Evolutionary conservation across 441 rosid species (phyloP).

Genomic region (Croton laevigatus): DNA sequence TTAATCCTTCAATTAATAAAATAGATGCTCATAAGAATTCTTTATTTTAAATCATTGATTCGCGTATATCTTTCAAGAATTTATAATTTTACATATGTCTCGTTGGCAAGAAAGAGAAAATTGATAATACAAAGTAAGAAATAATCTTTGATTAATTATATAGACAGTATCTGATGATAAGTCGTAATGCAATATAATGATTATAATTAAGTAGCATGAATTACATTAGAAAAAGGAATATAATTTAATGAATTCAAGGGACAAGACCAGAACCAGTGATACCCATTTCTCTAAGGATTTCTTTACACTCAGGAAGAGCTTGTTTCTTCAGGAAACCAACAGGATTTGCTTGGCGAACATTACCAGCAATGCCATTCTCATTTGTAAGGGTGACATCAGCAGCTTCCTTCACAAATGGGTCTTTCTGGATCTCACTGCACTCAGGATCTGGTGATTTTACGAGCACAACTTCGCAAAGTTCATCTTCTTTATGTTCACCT

Average conservation of each 20-base stretch:
- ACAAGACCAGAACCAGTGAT: slow-evolving; percentile 27
- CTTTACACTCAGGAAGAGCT: slow-evolving; percentile 17
- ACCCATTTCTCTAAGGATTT: slow-evolving; percentile 34
- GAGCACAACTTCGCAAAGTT: slow-evolving; percentile 15
- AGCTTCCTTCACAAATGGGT: not conserved
- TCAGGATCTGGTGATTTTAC: not conserved
- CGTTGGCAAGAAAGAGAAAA: too few species aligned
- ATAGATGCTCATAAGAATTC: too few species aligned
- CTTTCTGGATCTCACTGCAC: not conserved
- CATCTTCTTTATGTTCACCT: slow-evolving; percentile 44
- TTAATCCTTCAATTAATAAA: too few species aligned
- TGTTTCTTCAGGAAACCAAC: slow-evolving; percentile 33
- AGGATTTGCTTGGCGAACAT: slow-evolving; percentile 28
- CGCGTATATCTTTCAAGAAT: too few species aligned
- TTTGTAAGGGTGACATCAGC: slow-evolving; percentile 35
- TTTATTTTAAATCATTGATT: too few species aligned
- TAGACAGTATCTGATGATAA: too few species aligned
- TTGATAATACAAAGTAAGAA: too few species aligned
- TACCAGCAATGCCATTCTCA: slow-evolving; percentile 23
- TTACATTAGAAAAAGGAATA: slow-evolving; percentile 30
- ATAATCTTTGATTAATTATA: too few species aligned
- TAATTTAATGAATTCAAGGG: slow-evolving; percentile 41
- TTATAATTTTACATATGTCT: too few species aligned
- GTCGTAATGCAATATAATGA: too few species aligned
- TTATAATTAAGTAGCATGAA: too few species aligned